Evolutionary conservation across 257 asterid species (phyloP), one percentile per base, ranked within the genome.

Genomic region (Mentha longifolia): DNA sequence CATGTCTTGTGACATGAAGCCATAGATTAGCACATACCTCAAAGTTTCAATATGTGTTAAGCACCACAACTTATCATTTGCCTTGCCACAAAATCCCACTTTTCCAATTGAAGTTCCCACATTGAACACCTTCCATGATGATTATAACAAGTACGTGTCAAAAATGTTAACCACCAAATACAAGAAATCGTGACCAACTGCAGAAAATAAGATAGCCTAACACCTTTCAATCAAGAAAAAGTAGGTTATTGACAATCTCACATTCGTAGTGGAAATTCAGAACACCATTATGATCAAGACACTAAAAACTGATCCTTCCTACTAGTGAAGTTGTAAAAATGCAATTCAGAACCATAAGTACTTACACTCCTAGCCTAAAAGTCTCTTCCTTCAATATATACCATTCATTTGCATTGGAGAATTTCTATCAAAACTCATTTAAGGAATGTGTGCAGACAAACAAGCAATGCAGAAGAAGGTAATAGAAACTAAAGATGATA

Each of bases 91-190:
- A 75, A 95, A 92, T 42, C 99, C 99, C 65, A 95, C 78, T 81
- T 85, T 92, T 57, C 94, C 98, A 51, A 95, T 85, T 67, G 98
- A 95, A 62, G 98, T 88, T 77, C 96, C 99, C 70, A 89, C 92
- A 67, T 95, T 95, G 58, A 88, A 70, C 49, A 95, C 99, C 99
- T 94, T 61, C 56, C 22, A 25, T 16, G 39, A 43, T 52, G 58
- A 28, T 71, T 0, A 39, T n/a, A 47, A 25, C 54, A 66, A 51
- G n/a, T 25, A 61, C 57, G 49, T 67, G 72, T 25, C 39, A 45
- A 50, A 74, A 28, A 69, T 17, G 30, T 54, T 19, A 68, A 62
- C 42, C 42, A 31, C 59, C 63, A 14, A 51, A 8, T 12, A 3
- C 33, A 45, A 6, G 13, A 59, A 7, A 65, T 61, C 47, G 52